Percentiles rank a stretch among this genome's conserved stretches.
Evolutionary conservation across 2,329 filamentous ascomycete genomes (phyloP).

Genomic region (Xylariaceae sp.): DNA sequence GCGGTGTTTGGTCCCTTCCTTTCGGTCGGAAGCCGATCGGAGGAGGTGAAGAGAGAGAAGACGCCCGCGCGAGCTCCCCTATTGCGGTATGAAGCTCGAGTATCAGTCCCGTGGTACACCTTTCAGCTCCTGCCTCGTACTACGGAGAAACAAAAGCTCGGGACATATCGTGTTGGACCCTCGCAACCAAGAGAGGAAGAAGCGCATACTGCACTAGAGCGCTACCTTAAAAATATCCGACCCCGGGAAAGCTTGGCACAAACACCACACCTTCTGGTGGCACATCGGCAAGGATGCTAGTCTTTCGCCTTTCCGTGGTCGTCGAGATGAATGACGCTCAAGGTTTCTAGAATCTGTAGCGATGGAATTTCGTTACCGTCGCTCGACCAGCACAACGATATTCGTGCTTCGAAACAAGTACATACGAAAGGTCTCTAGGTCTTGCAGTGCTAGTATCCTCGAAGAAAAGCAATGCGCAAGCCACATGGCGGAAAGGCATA

Average conservation of each 20-base stretch:
- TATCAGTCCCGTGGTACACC: conserved; percentile 9
- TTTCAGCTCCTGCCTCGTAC: conserved; percentile 18
- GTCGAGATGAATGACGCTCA: background rate
- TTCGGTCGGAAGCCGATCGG: conserved; percentile 19
- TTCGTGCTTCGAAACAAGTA: background rate
- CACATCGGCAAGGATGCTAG: background rate
- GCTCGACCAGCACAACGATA: background rate
- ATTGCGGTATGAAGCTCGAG: conserved; percentile 6
- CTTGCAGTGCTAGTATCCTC: background rate
- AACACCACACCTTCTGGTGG: background rate
- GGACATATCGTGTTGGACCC: conserved; percentile 2
- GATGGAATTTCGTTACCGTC: background rate
- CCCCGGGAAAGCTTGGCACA: background rate
- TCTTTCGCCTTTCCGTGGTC: background rate
- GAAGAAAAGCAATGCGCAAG: background rate
- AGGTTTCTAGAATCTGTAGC: background rate
- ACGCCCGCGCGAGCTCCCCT: conserved; percentile 1
- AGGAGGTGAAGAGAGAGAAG: conserved; percentile 5
- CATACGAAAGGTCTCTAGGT: background rate
- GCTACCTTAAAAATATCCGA: background rate
- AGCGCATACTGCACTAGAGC: background rate
- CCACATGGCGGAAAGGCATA: background rate
- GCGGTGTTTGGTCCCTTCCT: conserved; percentile 10
- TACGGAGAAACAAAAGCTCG: conserved; percentile 14
- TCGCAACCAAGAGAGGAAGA: background rate